Base-by-base conservation (phyloP, 2,329 filamentous ascomycete genomes). In the Colletotrichum sp. region DNA sequence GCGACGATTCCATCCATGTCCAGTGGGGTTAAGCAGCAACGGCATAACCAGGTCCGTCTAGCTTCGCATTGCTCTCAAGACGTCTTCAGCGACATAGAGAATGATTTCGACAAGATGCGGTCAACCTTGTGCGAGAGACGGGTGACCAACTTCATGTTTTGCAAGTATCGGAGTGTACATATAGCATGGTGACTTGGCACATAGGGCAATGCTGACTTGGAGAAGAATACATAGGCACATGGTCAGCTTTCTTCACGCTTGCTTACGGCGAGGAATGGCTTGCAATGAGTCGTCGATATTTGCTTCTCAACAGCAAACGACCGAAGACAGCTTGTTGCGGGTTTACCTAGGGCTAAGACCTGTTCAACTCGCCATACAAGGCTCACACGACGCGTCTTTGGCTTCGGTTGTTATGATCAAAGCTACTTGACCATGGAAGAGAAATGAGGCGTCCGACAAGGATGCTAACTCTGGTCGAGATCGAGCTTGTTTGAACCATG, bases 391-490 rank as follows among this genome's bases (percentile, higher is more conserved):
- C n/a, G 44, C 11, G n/a, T 52, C 44, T 22, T 52, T 8, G 11
- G 44, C 44, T 52, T 22, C n/a, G 2, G 6, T 52, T 52, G n/a
- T 3, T 52, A 7, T 52, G 44, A 52, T 52, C 44, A 52, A 8
- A 48, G 44, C 44, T 48, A 2, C 0, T 3, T n/a, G 39, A 6
- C 39, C 3, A 4, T 2, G 2, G 3, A 44, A 44, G 19, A 6
- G 2, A 22, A 4, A 8, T 8, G 44, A 4, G 11, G 44, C n/a
- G n/a, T 48, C n/a, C 12, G n/a, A 13, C 44, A n/a, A 48, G 44
- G 11, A 3, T 22, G 0, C 4, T 52, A 8, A 6, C n/a, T 22
- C 6, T 52, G 44, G 44, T 22, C 12, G 44, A 8, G 44, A 48
- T 48, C 39, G 11, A 48, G 44, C 11, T 22, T 48, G 44, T 2